Base-by-base conservation (phyloP, 495 filamentous ascomycete species). In the Amphirosellinia nigrospora region DNA sequence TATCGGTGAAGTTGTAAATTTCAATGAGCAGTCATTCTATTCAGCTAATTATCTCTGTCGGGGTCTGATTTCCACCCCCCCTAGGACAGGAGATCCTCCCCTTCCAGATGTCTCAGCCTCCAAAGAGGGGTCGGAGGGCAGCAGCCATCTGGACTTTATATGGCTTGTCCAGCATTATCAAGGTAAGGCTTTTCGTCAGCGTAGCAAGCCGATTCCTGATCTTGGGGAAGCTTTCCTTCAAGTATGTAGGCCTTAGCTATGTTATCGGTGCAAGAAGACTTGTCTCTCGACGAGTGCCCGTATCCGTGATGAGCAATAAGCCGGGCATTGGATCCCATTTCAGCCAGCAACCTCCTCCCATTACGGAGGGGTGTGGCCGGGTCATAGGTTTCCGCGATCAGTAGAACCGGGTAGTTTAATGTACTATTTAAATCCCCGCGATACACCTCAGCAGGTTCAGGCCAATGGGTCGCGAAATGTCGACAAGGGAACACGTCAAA, bases 351-450 rank as follows among this genome's bases (percentile, higher is more conserved):
- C 41, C 82, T 67, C 36, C 80, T 73, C 15, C 82, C 83, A 39
- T 85, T 84, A 7, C 82, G 77, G 41, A 85, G 72, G n/a, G 83
- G 82, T 5, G 83, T 85, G 6, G 83, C 82, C 0, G 82, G 82
- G 58, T 85, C 83, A 64, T 85, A 82, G 23, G 81, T 81, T 75
- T 82, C 82, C 1, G 83, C 83, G 45, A 85, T 80, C 30, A 85
- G 71, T 58, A 85, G 63, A 26, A 85, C 73, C 11, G 83, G 81
- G 58, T 81, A 65, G 58, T 75, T 79, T 19, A 85, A 77, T 0
- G 79, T 80, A 56, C 79, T 71, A 68, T 80, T 79, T 34, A 85
- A 71, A 52, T 82, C 77, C 8, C 81, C 82, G 21, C 83, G 80
- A 64, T 81, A 84, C 4, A 83, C 79, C 55, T 82, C 83, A 0